Percentiles rank a stretch among this genome's conserved stretches.
Evolutionary conservation across 352 stramenopile species (phyloP).

Genomic region (Globisporangium abappressorium): DNA sequence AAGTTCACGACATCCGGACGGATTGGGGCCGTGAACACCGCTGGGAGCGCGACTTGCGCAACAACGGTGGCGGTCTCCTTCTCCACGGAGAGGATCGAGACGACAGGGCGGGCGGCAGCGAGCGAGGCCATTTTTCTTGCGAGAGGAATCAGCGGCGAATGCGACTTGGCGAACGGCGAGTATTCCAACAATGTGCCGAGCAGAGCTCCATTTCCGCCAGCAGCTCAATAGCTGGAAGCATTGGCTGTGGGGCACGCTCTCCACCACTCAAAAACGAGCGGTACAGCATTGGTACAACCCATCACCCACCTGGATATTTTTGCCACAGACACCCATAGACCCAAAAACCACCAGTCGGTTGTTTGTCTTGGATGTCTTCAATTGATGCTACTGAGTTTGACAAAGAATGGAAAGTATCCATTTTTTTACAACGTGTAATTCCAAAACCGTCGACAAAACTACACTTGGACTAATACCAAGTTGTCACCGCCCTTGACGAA

Average conservation of each 20-base stretch:
- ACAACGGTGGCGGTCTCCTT: slow-evolving; percentile 77
- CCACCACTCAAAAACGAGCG: slow-evolving; percentile 16
- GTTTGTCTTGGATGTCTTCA: too few species aligned
- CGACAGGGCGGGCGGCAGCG: slow-evolving; percentile 93
- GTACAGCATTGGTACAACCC: neutral
- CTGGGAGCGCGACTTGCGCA: slow-evolving; percentile 90
- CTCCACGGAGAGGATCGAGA: slow-evolving; percentile 93
- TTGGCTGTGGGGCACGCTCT: slow-evolving; percentile 5
- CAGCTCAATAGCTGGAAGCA: neutral
- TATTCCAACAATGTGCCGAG: slow-evolving; percentile 51
- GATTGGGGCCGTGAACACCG: slow-evolving; percentile 97
- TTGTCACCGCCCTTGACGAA: too few species aligned
- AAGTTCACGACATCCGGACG: slow-evolving; percentile 99
- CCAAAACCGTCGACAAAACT: too few species aligned
- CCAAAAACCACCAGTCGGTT: neutral
- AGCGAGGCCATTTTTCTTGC: slow-evolving; percentile 55
- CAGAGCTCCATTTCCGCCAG: neutral
- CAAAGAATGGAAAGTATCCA: too few species aligned
- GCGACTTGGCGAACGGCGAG: slow-evolving; percentile 52
- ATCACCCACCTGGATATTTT: too few species aligned
- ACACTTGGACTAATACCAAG: too few species aligned
- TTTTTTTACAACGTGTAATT: too few species aligned
- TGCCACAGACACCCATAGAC: neutral
- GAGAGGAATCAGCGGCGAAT: slow-evolving; percentile 37
- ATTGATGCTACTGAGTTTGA: too few species aligned